Percentiles rank a stretch among this genome's conserved stretches.
phyloP scores from a whole-genome alignment of 129 eudicot species.

The Pittosporum tobira region DNA sequence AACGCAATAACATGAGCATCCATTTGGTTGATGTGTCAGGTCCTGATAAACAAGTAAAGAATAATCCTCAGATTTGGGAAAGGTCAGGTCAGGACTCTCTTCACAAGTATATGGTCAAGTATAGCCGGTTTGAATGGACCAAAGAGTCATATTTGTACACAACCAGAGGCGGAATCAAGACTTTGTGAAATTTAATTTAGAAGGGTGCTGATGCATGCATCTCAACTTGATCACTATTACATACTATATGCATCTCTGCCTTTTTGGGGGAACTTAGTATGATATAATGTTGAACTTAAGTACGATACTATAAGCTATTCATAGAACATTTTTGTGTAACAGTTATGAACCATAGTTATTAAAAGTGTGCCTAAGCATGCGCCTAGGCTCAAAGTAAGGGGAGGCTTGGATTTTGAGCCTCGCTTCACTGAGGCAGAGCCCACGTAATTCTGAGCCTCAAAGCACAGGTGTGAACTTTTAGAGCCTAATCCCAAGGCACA shows the following conservation, averaged over 20 bases:
- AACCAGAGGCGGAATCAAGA: slow-evolving; percentile 89
- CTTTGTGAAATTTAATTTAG: no score
- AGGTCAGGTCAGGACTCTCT: slow-evolving; percentile 57
- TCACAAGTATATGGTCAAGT: slow-evolving; percentile 77
- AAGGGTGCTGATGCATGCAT: no score
- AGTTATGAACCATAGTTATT: no score
- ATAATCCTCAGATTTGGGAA: slow-evolving; percentile 70
- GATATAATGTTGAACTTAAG: slow-evolving; percentile 5
- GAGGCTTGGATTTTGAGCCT: no score
- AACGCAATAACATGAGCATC: slow-evolving; percentile 84
- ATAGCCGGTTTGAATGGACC: slow-evolving; percentile 67
- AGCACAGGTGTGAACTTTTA: no score
- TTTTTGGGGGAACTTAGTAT: slow-evolving; percentile 12
- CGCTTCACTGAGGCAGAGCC: no score
- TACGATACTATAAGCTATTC: no score
- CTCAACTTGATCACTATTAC: no score
- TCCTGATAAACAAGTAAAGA: slow-evolving; percentile 49
- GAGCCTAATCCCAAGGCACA: no score
- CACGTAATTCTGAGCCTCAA: no score
- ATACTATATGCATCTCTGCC: slow-evolving; percentile 12
- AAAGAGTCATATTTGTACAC: slow-evolving; percentile 78
- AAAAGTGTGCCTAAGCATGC: no score
- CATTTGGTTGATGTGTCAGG: slow-evolving; percentile 68
- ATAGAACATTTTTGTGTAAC: slow-evolving; percentile 4
- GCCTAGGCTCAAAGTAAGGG: no score